Conservation (phyloP, 2,329 filamentous ascomycete species). For the Diaporthe sp. region DNA sequence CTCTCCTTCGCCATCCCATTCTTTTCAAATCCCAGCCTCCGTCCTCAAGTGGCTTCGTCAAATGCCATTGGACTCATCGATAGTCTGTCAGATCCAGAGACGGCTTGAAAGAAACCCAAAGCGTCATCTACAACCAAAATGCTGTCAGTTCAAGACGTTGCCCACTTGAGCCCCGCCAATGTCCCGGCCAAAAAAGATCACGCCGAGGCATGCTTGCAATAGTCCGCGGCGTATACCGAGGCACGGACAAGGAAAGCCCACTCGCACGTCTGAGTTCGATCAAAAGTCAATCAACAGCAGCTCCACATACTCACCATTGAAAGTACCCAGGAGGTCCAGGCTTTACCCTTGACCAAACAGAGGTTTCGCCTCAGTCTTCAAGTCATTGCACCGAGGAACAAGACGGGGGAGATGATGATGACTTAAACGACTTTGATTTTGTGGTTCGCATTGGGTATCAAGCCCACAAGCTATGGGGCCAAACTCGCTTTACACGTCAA, state of each 20-base stretch:
- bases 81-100: not conserved
- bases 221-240: not conserved
- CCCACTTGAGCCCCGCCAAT: constrained; percentile 2
- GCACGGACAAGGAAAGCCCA: not conserved
- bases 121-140: not conserved
- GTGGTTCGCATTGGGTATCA: constrained; percentile 20
- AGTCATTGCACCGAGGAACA: not conserved
- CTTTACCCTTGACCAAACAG: not conserved
- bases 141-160: not conserved
- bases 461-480: not conserved
- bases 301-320: not conserved
- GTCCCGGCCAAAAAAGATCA: not conserved
- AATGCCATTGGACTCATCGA: too few relatives aligned
- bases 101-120: not conserved
- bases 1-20: too few relatives aligned
- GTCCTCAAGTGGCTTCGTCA: not conserved
- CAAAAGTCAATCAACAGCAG: not conserved
- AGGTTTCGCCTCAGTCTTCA: not conserved
- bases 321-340: not conserved
- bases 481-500: constrained; percentile 15
- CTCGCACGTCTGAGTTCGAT: not conserved
- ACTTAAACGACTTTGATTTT: not conserved
- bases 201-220: not conserved
- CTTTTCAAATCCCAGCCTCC: not conserved
- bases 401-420: not conserved